phyloP scores from a whole-genome alignment of 106 monocot genomes.

The Apostasia ramifera region DNA sequence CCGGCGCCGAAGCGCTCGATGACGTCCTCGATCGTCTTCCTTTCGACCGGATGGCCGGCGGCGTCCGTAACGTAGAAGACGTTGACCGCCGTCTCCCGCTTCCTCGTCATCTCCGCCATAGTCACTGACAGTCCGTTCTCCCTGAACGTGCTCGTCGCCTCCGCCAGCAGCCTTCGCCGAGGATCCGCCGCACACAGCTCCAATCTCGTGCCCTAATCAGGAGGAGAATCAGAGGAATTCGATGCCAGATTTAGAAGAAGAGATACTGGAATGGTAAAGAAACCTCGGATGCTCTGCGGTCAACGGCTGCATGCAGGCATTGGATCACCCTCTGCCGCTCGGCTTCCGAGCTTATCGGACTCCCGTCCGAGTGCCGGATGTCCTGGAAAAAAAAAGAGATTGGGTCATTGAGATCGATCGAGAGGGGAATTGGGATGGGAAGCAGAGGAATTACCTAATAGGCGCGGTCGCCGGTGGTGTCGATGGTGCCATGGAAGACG shows the following conservation, averaged over 20 bases:
- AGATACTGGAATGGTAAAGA: background rate
- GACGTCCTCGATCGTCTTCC: conserved; percentile 46
- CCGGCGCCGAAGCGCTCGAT: conserved; percentile 44
- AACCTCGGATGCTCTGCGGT: conserved; percentile 76
- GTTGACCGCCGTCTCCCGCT: conserved; percentile 41
- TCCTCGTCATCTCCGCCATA: conserved; percentile 64
- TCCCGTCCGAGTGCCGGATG: conserved; percentile 75
- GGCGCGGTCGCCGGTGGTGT: conserved; percentile 58
- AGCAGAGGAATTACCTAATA: conserved; percentile 32
- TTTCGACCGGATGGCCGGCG: conserved; percentile 44
- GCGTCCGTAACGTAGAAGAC: conserved; percentile 85
- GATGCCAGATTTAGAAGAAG: background rate
- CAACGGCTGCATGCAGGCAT: conserved; percentile 75
- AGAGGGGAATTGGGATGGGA: background rate
- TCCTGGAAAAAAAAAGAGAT: conserved; percentile 39
- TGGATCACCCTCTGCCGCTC: conserved; percentile 84
- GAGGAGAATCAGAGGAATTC: conserved; percentile 1
- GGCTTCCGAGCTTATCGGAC: conserved; percentile 73
- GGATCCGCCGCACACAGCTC: conserved; percentile 59
- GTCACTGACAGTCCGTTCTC: conserved; percentile 81
- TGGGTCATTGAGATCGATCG: background rate
- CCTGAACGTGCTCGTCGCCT: conserved; percentile 80
- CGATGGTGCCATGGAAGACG: conserved; percentile 79
- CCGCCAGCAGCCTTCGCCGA: conserved; percentile 47
- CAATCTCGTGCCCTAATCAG: conserved; percentile 59